Evolutionary conservation across 176 grass and related monocot genomes (phyloP), one percentile per base, ranked within the genome.

Genomic region (Musa beccarii): DNA sequence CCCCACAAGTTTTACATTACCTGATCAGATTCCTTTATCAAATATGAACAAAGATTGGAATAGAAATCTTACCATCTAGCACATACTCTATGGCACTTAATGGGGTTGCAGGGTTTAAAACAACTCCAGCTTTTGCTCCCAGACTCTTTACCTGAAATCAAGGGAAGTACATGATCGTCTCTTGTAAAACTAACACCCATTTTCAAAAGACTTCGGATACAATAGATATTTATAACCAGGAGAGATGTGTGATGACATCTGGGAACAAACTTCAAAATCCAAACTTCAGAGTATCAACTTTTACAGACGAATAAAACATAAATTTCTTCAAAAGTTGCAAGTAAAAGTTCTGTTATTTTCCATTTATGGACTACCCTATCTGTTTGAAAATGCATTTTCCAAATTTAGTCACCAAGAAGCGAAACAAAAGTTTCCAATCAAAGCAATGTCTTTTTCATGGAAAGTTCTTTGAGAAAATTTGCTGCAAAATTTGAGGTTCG

Each of bases 121-220:
- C 95, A 83, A 99, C 95, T 83, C 95, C 90, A 79, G 95, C 95
- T 81, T 94, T 99, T 82, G 95, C 95, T 89, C 91, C 95, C 53
- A 99, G 70, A 85, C 78, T 77, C 87, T 99, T 99, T 64, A 99
- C 82, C 95, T 99, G 82, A 80, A 59, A 88, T 66, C 63, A 86
- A 52, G 11, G 9, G 9, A 54, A 54, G 2, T 54, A 54, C 53
- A 54, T 14, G 13, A 54, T 54, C 14, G 2, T 14, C 53, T 54
- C 53, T 54, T 54, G 53, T 54, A 26, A 53, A 43, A 43, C 34
- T 43, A 43, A 43, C 34, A 43, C 34, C 34, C 34, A 6, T 43
- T 5, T 43, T 6, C 34, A 43, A 43, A 43, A 3, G 34, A 43
- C 14, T 29, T 10, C 9, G 34, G 64, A 66, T 50, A 49, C n/a